Conservation (phyloP, 495 filamentous ascomycete species). For the Xylaria telfairii region DNA sequence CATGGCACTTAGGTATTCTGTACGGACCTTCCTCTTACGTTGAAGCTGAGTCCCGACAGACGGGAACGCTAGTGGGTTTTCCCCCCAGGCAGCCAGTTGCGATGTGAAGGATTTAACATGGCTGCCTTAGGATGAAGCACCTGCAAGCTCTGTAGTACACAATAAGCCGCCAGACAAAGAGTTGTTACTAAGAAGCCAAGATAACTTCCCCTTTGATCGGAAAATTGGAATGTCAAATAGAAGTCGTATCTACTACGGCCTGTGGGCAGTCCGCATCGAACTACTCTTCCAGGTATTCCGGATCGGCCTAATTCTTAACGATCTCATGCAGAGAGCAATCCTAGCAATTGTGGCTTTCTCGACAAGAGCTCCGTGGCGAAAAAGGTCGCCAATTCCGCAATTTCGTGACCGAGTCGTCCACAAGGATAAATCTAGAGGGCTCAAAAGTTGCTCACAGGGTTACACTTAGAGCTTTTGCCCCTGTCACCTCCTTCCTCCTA, state of each 20-base stretch:
- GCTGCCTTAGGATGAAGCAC: neutral
- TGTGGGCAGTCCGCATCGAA: slow-evolving; percentile 11
- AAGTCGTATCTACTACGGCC: neutral
- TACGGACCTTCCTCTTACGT: slow-evolving; percentile 5
- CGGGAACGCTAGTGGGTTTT: neutral
- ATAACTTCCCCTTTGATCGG: neutral
- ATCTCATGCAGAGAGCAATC: neutral
- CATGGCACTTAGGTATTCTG: neutral
- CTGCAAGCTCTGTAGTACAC: neutral
- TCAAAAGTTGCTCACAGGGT: neutral
- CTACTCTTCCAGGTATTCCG: neutral
- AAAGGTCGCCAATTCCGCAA: neutral
- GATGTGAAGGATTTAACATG: neutral
- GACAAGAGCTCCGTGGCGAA: too few relatives aligned
- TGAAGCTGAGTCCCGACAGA: slow-evolving; percentile 3
- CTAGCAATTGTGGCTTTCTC: neutral
- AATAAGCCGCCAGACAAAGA: neutral
- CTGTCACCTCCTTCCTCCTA: neutral
- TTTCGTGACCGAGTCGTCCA: neutral
- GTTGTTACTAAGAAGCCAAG: neutral
- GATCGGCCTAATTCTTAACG: neutral
- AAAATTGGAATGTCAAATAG: neutral
- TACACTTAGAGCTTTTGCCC: neutral
- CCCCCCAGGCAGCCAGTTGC: slow-evolving; percentile 1
- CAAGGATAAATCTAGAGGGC: neutral